Evolutionary conservation across 106 monocot species (phyloP), one percentile per base, ranked within the genome.

Genomic region (Amphibolis antarctica): DNA sequence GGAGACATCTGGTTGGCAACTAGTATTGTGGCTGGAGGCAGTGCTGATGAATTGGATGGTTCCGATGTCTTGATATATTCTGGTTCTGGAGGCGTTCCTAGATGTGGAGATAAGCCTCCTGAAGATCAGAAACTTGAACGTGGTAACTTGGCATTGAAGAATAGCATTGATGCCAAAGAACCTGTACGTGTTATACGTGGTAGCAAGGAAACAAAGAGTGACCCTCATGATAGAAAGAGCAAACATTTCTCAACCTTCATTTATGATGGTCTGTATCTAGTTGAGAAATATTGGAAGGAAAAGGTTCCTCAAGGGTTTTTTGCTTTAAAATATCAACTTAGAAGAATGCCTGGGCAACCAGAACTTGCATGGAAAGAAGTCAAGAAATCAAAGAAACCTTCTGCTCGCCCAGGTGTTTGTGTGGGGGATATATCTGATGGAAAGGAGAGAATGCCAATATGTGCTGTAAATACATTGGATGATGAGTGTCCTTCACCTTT

Each of bases 151-250:
- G 86, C 84, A 46, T 60, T 96, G 23, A 86, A 86, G 67, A 96
- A 96, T 59, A 76, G 84, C 46, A 84, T 96, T 57, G 80, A 84
- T 24, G 53, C 74, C 23, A 69, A 75, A 54, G 71, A 67, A 44
- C 94, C 89, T 44, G 94, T 96, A 1, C 65, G 94, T 14, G 94
- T 96, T 26, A 86, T 96, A 61, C 79, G 81, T 69, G 89, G 94
- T 49, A 68, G 61, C 28, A 86, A 90, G 28, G 81, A 81, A 63
- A 2, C 28, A 0, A 48, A 12, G 4, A 48, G 62, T 59, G 79
- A 76, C 51, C 44, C 68, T 12, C 49, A 18, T 13, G 86, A 86
- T 65, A 28, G 62, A n/a, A 83, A 48, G 75, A 12, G 66, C 10
- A 94, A 81, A 66, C 13, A 30, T 36, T 53, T 86, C 42, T 74